Conservation (phyloP, 139 green algal species). For the Closterium sp. region DNA sequence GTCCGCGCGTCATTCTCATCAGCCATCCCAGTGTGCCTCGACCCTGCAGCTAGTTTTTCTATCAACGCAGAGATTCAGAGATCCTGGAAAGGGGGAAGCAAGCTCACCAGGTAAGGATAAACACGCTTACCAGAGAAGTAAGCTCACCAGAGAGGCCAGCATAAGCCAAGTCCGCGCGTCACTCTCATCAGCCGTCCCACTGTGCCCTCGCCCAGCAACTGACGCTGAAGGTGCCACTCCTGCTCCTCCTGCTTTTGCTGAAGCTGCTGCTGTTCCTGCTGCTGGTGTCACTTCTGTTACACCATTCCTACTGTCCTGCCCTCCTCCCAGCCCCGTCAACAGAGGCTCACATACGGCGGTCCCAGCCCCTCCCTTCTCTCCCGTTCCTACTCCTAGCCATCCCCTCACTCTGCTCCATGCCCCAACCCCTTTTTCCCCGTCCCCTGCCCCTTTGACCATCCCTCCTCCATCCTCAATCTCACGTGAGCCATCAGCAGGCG, state of each 20-base stretch:
- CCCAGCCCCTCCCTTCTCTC: neutral
- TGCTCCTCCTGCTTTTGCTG: too few species aligned
- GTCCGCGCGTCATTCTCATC: neutral
- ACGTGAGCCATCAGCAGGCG: neutral
- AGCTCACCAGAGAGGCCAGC: too few species aligned
- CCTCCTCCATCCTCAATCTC: neutral
- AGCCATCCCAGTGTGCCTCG: neutral
- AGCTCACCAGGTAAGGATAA: too few species aligned
- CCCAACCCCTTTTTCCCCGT: neutral
- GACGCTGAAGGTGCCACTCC: neutral
- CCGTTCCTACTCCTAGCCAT: neutral
- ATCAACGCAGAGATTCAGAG: too few species aligned
- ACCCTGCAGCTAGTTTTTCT: too few species aligned
- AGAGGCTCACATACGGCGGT: neutral
- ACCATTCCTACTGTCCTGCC: neutral
- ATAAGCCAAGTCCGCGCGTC: neutral
- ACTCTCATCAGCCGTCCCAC: neutral
- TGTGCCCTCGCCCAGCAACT: neutral
- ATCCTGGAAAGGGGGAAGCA: too few species aligned
- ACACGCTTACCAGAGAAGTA: too few species aligned
- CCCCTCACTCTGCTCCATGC: neutral
- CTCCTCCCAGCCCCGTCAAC: neutral
- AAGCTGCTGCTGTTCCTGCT: neutral
- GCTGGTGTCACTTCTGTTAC: neutral
- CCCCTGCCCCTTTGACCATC: neutral